These are phyloP conservation scores for Phytophthora sansomeana DNA, from an alignment of 352 stramenopile genomes.

Conservation along the genomic window DNA sequence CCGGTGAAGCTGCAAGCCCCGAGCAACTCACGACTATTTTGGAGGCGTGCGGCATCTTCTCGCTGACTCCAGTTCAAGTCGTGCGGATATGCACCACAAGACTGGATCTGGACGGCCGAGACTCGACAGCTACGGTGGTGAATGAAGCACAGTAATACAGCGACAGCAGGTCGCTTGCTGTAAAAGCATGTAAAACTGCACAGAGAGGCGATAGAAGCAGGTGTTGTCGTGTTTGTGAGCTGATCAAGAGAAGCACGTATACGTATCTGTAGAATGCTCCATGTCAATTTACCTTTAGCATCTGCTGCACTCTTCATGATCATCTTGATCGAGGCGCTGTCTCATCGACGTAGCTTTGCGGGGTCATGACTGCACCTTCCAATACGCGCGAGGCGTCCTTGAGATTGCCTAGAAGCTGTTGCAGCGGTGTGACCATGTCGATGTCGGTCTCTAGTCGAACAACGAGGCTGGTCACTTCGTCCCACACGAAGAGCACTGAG, in stretches of 20 bases:
- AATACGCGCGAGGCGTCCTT: conserved; percentile 36
- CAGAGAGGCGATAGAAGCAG: conserved; percentile 14
- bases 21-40: conserved; percentile 80
- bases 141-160: conserved; percentile 4
- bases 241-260: conserved; percentile 9
- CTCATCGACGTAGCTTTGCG: conserved; percentile 23
- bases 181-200: conserved; percentile 16
- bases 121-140: conserved; percentile 1
- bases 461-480: conserved; percentile 45
- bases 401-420: conserved; percentile 33
- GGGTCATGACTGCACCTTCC: conserved; percentile 26
- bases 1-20: conserved; percentile 21
- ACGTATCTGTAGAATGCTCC: conserved; percentile 7
- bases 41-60: conserved; percentile 64
- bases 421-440: conserved; percentile 36
- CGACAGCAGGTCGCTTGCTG: background rate
- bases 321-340: background rate
- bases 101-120: conserved; percentile 25
- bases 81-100: conserved; percentile 39
- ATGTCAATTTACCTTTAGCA: background rate
- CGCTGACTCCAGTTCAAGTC: conserved; percentile 58
- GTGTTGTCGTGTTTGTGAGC: conserved; percentile 7
- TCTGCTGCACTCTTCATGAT: background rate
- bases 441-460: conserved; percentile 38
- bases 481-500: conserved; percentile 45